phyloP scores from a whole-genome alignment of 805 yeast species.

The Barnettozyma pratensis region DNA sequence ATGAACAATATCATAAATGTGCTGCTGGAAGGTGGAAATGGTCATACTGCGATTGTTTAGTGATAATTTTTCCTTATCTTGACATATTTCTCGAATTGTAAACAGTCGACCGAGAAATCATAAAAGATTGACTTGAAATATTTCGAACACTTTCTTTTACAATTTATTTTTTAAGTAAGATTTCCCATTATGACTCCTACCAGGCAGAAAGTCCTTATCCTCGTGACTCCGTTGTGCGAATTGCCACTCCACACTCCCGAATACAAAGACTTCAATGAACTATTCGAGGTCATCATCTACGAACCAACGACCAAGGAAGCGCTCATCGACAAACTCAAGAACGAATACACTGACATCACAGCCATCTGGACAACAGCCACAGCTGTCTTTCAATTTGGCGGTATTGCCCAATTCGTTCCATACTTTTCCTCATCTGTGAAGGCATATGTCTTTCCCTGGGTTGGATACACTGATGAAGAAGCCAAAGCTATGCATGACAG shows the following conservation, averaged over 20 bases:
- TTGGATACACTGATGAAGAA: slow-evolving; percentile 55
- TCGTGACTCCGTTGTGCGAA: slow-evolving; percentile 28
- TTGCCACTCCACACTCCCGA: slow-evolving; percentile 42
- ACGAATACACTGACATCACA: slow-evolving; percentile 34
- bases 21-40: slow-evolving; percentile 35
- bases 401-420: slow-evolving; percentile 39
- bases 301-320: slow-evolving; percentile 36
- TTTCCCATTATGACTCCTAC: not conserved
- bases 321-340: slow-evolving; percentile 36
- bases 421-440: slow-evolving; percentile 42
- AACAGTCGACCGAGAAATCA: not conserved
- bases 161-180: too few species aligned
- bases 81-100: too few species aligned
- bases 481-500: slow-evolving; percentile 37
- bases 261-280: slow-evolving; percentile 36
- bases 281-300: slow-evolving; percentile 37
- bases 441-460: slow-evolving; percentile 52
- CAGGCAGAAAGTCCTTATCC: slow-evolving; percentile 27
- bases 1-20: slow-evolving; percentile 48
- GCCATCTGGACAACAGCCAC: slow-evolving; percentile 54
- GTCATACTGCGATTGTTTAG: slow-evolving; percentile 26
- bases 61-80: not conserved
- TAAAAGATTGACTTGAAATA: too few species aligned
- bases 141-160: too few species aligned
- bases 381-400: slow-evolving; percentile 39